Conservation (phyloP, 2,329 filamentous ascomycete genomes). For the Talaromyces pinophilus region DNA sequence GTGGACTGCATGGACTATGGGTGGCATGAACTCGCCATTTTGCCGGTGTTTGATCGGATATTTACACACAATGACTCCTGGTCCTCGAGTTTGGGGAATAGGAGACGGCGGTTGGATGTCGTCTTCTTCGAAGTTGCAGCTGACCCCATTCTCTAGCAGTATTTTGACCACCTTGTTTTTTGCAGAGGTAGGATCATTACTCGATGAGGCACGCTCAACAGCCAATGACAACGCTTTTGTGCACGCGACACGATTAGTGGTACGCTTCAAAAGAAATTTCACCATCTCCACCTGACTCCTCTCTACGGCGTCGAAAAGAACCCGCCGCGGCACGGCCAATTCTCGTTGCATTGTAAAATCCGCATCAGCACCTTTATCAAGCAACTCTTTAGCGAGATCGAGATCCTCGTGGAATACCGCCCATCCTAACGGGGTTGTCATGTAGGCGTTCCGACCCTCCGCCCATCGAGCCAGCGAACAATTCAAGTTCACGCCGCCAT, state of each 20-base stretch:
- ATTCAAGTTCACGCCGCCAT: constrained; percentile 2
- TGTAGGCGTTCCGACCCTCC: not conserved
- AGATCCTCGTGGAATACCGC: not conserved
- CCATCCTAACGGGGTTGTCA: not conserved
- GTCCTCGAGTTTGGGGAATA: not conserved
- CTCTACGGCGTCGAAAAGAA: not conserved
- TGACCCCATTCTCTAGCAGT: not conserved
- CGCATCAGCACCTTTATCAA: not conserved
- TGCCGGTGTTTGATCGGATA: not conserved
- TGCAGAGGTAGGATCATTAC: not conserved
- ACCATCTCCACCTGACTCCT: not conserved
- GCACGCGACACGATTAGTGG: not conserved
- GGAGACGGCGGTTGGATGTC: not conserved
- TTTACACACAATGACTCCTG: not conserved
- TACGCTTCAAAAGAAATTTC: not conserved
- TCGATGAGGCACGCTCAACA: not conserved
- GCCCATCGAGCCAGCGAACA: not conserved
- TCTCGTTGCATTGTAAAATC: not conserved
- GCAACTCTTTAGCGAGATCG: not conserved
- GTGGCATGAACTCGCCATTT: constrained; percentile 8
- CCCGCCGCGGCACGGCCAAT: not conserved
- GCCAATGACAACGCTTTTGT: constrained; percentile 1
- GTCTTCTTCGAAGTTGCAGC: constrained; percentile 4
- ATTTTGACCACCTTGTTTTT: not conserved
- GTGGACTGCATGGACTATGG: not conserved